Conservation (phyloP, 1,284 basidiomycete genomes). For the Cryptococcus deneoformans region DNA sequence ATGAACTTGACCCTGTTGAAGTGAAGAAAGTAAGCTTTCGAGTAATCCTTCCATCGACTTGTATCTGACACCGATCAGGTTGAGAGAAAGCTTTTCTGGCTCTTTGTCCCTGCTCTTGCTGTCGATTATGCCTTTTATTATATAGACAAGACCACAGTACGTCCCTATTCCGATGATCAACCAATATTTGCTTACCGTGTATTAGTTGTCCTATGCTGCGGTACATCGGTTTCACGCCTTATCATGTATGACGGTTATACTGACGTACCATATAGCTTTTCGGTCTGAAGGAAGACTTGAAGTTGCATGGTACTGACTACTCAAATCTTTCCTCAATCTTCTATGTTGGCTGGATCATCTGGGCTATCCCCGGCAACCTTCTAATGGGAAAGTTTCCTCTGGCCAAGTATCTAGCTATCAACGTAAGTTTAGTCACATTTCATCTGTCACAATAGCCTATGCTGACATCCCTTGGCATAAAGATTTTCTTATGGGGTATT, state of each 20-base stretch:
- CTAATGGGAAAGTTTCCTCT: slow-evolving; percentile 51
- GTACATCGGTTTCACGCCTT: slow-evolving; percentile 1
- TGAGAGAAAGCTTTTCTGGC: slow-evolving; percentile 46
- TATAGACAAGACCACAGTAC: slow-evolving; percentile 35
- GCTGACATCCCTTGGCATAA: background rate
- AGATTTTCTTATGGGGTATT: slow-evolving; percentile 52
- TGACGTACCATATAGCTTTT: slow-evolving; percentile 27
- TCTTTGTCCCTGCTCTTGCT: slow-evolving; percentile 49
- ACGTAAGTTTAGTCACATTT: slow-evolving; percentile 17
- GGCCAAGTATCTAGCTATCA: slow-evolving; percentile 50
- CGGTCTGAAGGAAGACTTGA: slow-evolving; percentile 41
- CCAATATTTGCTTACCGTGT: too few species aligned
- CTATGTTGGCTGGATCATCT: slow-evolving; percentile 48
- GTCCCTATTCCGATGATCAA: background rate
- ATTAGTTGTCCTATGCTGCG: slow-evolving; percentile 28
- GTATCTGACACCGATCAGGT: slow-evolving; percentile 23
- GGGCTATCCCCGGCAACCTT: slow-evolving; percentile 52
- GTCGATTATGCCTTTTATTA: slow-evolving; percentile 54
- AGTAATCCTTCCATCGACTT: background rate
- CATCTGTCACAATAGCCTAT: background rate
- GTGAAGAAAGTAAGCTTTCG: slow-evolving; percentile 32
- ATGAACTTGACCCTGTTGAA: slow-evolving; percentile 38
- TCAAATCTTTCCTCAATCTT: slow-evolving; percentile 31
- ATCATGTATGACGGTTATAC: background rate
- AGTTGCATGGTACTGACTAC: slow-evolving; percentile 33